These are phyloP conservation scores for Pelargonium citronellum DNA, from an alignment of 441 rosid species.

Conservation along the genomic window DNA sequence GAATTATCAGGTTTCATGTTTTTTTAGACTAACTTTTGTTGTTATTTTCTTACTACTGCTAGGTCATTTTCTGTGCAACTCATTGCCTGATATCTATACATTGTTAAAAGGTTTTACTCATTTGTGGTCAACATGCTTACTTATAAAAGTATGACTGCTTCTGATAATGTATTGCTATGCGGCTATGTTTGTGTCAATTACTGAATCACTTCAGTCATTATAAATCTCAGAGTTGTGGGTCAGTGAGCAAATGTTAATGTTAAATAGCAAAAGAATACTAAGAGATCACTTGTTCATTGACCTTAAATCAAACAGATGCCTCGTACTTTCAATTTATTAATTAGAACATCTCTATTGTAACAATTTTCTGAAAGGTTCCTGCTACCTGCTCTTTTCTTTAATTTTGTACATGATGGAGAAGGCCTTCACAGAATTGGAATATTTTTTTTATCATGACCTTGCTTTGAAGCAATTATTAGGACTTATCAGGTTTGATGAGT, in stretches of 20 bases:
- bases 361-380: background rate
- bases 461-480: slow-evolving; percentile 8
- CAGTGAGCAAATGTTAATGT: background rate
- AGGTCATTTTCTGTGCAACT: background rate
- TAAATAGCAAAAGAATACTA: background rate
- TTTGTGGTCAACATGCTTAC: background rate
- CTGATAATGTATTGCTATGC: background rate
- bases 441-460: background rate
- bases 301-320: background rate
- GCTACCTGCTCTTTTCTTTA: slow-evolving; percentile 3
- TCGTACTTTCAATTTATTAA: background rate
- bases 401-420: background rate
- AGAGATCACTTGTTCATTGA: background rate
- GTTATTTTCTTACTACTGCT: background rate
- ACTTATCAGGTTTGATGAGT: slow-evolving; percentile 12
- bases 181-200: background rate
- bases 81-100: too few relatives aligned
- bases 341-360: background rate
- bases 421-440: background rate
- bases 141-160: background rate
- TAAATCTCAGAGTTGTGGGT: background rate
- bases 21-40: background rate
- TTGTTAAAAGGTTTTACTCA: background rate
- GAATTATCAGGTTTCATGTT: slow-evolving; percentile 74
- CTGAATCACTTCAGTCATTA: background rate